Evolutionary conservation across 1,139 yeast genomes (phyloP), one percentile per base, ranked within the genome.

Genomic region (Geotrichum candidum): DNA sequence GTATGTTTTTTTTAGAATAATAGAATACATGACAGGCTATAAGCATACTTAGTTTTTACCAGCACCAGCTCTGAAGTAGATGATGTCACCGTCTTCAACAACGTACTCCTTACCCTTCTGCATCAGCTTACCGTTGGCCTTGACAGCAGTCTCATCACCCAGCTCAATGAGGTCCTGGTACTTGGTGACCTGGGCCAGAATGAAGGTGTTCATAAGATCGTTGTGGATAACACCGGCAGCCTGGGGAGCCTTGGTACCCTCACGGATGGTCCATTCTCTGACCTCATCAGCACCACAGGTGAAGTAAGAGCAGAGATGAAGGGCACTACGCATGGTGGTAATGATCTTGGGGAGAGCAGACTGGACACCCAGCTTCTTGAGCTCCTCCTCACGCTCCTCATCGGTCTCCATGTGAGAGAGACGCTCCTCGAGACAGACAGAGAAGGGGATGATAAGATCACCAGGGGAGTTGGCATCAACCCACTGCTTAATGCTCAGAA

Each of bases 51-150:
- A 84, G 73, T 83, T 84, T 82, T 92, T 92, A 80, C 97, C 97
- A 64, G 96, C 96, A 76, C 96, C 97, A 66, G 97, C 91, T 82
- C 96, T 88, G 82, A 92, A 89, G 80, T 87, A 92, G 70, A 92
- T 86, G 71, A 94, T 83, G 76, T 92, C 98, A 76, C 97, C 90
- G 68, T 86, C 90, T 76, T 87, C 92, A 67, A 95, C 97, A 67
- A 85, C 94, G 74, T 95, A 94, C 69, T 92, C 98, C 78, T 94
- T 95, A 83, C 99, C 99, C 86, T 94, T 94, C 74, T 84, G 89
- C 77, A 84, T 77, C 73, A 94, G 84, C 79, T 94, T 94, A 79
- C 99, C 99, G 65, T 92, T 92, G 64, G 98, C 87, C 78, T 87
- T 88, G 71, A 92, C 96, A 61, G 90, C 83, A 63, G 80, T 80